Percentiles rank a stretch among this genome's conserved stretches.
phyloP scores from a whole-genome alignment of 1,284 basidiomycete genomes.

The Cutaneotrichosporon cutaneum region DNA sequence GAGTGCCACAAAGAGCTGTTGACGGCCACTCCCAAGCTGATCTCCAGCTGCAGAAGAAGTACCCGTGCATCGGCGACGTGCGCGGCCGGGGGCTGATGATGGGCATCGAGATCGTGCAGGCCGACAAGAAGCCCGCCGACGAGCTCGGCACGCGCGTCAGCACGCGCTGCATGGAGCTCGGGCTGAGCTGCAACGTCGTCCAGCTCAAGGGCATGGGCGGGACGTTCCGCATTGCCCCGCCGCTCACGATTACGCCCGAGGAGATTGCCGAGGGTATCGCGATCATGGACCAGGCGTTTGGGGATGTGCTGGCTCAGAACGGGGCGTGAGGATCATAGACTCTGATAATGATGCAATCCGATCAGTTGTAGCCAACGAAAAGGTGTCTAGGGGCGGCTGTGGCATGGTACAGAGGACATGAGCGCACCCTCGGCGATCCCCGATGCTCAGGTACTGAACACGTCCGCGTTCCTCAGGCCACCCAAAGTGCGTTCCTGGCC shows the following conservation, averaged over 20 bases:
- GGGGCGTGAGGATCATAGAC: background rate
- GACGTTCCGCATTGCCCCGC: slow-evolving; percentile 61
- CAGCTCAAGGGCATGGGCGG: slow-evolving; percentile 55
- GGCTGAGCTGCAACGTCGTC: slow-evolving; percentile 61
- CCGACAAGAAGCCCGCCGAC: slow-evolving; percentile 37
- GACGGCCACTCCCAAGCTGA: background rate
- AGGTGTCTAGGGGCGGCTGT: too few species aligned
- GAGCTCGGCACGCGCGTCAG: slow-evolving; percentile 45
- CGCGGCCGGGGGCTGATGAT: slow-evolving; percentile 77
- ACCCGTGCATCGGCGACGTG: slow-evolving; percentile 66
- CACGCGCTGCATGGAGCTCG: slow-evolving; percentile 74
- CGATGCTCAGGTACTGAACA: background rate
- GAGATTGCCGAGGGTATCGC: slow-evolving; percentile 60
- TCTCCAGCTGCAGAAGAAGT: slow-evolving; percentile 52
- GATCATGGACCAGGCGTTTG: slow-evolving; percentile 61
- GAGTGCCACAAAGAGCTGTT: slow-evolving; percentile 16
- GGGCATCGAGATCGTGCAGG: slow-evolving; percentile 68
- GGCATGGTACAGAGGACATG: too few species aligned
- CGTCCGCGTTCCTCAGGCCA: background rate
- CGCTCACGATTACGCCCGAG: slow-evolving; percentile 62
- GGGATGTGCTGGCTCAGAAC: background rate
- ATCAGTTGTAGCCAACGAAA: background rate
- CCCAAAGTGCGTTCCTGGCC: background rate
- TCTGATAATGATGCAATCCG: background rate
- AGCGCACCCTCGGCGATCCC: background rate